These are phyloP conservation scores for Anastatica hierochuntica DNA, from an alignment of 345 rosid species.

Conservation along the genomic window DNA sequence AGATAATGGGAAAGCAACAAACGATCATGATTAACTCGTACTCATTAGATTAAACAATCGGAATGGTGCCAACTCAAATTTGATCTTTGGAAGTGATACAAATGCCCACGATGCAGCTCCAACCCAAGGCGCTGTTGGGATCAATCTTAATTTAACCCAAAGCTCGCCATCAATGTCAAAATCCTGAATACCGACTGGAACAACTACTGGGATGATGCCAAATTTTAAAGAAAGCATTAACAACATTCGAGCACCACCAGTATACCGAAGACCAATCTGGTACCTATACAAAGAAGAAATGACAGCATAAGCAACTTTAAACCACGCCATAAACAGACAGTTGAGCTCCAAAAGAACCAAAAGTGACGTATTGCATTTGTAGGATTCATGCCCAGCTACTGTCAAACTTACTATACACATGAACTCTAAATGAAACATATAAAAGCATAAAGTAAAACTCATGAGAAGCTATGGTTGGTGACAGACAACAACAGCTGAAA, in stretches of 20 bases:
- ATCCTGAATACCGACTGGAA: slow-evolving; percentile 91
- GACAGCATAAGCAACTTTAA: slow-evolving; percentile 18
- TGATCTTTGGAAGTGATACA: slow-evolving; percentile 93
- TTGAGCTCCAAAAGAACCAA: slow-evolving; percentile 1
- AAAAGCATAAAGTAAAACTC: neutral
- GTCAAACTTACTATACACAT: neutral
- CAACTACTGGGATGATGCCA: slow-evolving; percentile 66
- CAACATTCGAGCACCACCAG: slow-evolving; percentile 95
- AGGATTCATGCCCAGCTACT: neutral
- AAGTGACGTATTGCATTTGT: neutral
- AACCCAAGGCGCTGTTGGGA: slow-evolving; percentile 86
- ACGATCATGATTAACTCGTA: slow-evolving; percentile 27
- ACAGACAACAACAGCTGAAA: neutral
- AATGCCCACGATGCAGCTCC: slow-evolving; percentile 97
- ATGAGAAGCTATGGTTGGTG: neutral
- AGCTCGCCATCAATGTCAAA: slow-evolving; percentile 98
- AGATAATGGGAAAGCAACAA: slow-evolving; percentile 5
- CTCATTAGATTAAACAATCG: slow-evolving; percentile 94
- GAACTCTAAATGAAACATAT: neutral
- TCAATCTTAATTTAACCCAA: slow-evolving; percentile 94
- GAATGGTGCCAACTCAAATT: slow-evolving; percentile 87
- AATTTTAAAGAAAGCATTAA: slow-evolving; percentile 81
- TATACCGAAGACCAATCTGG: slow-evolving; percentile 91
- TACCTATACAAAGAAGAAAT: slow-evolving; percentile 42
- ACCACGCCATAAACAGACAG: neutral